Evolutionary conservation across 495 filamentous ascomycete species (phyloP).

Genomic region (Aspergillus steynii): DNA sequence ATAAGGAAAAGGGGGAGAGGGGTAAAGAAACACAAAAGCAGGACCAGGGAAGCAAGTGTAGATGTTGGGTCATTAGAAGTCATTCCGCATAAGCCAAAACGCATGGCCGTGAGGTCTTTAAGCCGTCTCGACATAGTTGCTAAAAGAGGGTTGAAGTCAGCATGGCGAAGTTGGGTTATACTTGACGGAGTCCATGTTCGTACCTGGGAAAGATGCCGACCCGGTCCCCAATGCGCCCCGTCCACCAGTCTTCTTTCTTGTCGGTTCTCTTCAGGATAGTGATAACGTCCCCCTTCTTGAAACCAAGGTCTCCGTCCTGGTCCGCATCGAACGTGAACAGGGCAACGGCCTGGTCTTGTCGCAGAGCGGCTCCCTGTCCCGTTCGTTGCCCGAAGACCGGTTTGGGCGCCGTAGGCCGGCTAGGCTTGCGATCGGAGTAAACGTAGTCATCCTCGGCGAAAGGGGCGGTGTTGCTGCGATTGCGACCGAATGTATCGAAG

Average conservation of each 20-base stretch:
- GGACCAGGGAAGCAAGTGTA: neutral
- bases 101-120: conserved; percentile 18
- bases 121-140: conserved; percentile 49
- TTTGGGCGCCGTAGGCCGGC: conserved; percentile 81
- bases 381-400: conserved; percentile 73
- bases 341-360: conserved; percentile 83
- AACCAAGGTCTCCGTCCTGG: conserved; percentile 87
- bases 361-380: conserved; percentile 52
- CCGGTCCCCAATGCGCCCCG: conserved; percentile 62
- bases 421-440: conserved; percentile 57
- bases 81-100: conserved; percentile 27
- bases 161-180: neutral
- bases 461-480: conserved; percentile 45
- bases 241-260: conserved; percentile 88
- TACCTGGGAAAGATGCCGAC: conserved; percentile 65
- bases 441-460: conserved; percentile 55
- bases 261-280: conserved; percentile 98
- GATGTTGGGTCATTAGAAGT: conserved; percentile 17
- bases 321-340: conserved; percentile 92
- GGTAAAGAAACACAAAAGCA: neutral
- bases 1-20: neutral
- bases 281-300: conserved; percentile 97
- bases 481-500: conserved; percentile 51
- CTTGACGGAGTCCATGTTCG: conserved; percentile 11
- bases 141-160: conserved; percentile 21